Evolutionary conservation across 2,329 filamentous ascomycete species (phyloP).

Genomic region (Chaetomiaceae sp.): DNA sequence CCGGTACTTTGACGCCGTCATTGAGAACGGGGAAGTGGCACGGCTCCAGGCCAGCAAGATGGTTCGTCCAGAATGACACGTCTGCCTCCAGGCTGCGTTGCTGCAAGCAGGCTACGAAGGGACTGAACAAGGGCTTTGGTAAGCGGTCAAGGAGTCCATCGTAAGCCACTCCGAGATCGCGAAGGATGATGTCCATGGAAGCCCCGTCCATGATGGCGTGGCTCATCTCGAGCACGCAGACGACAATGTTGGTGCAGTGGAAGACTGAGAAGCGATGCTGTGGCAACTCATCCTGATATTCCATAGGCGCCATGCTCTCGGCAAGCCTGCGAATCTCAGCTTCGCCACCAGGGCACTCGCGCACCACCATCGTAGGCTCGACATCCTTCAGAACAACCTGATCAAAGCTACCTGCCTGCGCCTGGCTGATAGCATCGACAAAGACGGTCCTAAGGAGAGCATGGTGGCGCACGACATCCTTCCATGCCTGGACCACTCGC

Average conservation of each 20-base stretch:
- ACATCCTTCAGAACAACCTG: slow-evolving; percentile 29
- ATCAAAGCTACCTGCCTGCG: slow-evolving; percentile 21
- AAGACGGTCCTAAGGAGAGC: slow-evolving; percentile 31
- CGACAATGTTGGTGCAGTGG: slow-evolving; percentile 33
- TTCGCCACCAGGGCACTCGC: slow-evolving; percentile 6
- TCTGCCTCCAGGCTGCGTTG: slow-evolving; percentile 3
- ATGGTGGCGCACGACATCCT: slow-evolving; percentile 26
- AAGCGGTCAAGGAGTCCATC: slow-evolving; percentile 21
- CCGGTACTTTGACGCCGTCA: slow-evolving; percentile 11
- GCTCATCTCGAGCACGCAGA: slow-evolving; percentile 46
- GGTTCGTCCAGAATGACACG: slow-evolving; percentile 40
- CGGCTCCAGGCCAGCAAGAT: slow-evolving; percentile 41
- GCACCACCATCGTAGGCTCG: slow-evolving; percentile 9
- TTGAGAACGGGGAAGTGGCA: slow-evolving; percentile 40
- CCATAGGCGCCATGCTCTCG: slow-evolving; percentile 31
- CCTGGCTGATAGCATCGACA: slow-evolving; percentile 23
- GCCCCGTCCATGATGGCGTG: slow-evolving; percentile 49
- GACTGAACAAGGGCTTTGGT: slow-evolving; percentile 17
- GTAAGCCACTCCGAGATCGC: slow-evolving; percentile 44
- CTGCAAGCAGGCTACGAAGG: slow-evolving; percentile 21
- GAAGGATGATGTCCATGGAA: slow-evolving; percentile 45
- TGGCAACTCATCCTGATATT: slow-evolving; percentile 16
- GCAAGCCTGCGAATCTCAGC: slow-evolving; percentile 30
- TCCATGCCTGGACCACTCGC: slow-evolving; percentile 25
- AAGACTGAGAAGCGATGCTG: slow-evolving; percentile 39